Base-by-base conservation (phyloP, 495 filamentous ascomycete genomes). In the Hapsidospora chrysogenum region DNA sequence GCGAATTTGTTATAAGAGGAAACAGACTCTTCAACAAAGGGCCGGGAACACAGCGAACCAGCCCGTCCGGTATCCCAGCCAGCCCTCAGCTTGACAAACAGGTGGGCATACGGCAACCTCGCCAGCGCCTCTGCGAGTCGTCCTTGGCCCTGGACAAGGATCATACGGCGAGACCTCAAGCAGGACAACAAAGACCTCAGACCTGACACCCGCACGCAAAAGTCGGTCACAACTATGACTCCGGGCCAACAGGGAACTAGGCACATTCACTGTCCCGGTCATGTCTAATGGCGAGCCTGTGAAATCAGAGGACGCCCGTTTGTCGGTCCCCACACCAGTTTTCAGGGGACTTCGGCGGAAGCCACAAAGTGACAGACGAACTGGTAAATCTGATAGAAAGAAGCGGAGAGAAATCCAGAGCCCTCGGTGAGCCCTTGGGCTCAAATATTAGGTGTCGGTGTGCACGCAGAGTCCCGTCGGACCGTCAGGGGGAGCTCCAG, bases 321-420 rank as follows among this genome's bases (percentile, higher is more conserved):
- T 61, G 56, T 33, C 44, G 32, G 35, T 33, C 44, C 33, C 58
- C 57, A 63, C 60, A 60, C 58, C 58, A 55, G 46, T 57, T 63
- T 63, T 37, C 33, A 44, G 41, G 53, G 52, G 53, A 59, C 52
- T 53, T 51, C 37, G 11, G 14, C 9, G 30, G 30, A 35, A 48
- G 47, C 41, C 44, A 44, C 47, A 41, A 58, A 52, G 39, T 65
- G 58, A 63, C 41, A 58, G 52, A 30, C 61, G 53, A 11, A 6
- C 23, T n/a, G n/a, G n/a, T n/a, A n/a, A n/a, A n/a, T n/a, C n/a
- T n/a, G n/a, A n/a, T n/a, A n/a, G n/a, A n/a, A n/a, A n/a, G n/a
- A n/a, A n/a, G n/a, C n/a, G n/a, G n/a, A n/a, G n/a, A n/a, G n/a
- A n/a, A n/a, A n/a, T 17, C 14, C 14, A 31, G 10, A 31, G 29